A percentile compares a stretch with the other conserved stretches of the same genome.
Conservation (phyloP, 2,329 filamentous ascomycete species). For the Aspergillus flavus region DNA sequence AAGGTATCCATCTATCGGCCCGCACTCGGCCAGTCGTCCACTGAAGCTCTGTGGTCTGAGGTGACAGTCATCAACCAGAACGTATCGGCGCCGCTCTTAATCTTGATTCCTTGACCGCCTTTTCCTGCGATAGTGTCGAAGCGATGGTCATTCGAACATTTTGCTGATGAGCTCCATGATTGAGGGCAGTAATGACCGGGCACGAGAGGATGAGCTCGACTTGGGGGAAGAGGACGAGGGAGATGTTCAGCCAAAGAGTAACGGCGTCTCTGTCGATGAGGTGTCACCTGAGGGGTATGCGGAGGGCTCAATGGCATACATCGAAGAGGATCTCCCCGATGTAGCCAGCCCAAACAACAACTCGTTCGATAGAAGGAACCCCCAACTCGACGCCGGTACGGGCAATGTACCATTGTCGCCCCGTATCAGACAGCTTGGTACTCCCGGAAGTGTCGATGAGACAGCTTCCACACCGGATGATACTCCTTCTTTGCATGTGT, state of each 20-base stretch:
- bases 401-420: slow-evolving; percentile 29
- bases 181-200: slow-evolving; percentile 64
- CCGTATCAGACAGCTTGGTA: slow-evolving; percentile 20
- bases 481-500: slow-evolving; percentile 78
- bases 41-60: slow-evolving; percentile 1
- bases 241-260: slow-evolving; percentile 31
- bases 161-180: slow-evolving; percentile 71
- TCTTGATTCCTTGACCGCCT: neutral
- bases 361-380: slow-evolving; percentile 22
- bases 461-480: slow-evolving; percentile 79
- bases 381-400: slow-evolving; percentile 17
- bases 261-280: slow-evolving; percentile 26
- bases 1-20: slow-evolving; percentile 4
- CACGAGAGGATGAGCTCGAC: slow-evolving; percentile 57
- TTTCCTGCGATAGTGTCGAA: slow-evolving; percentile 33
- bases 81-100: neutral
- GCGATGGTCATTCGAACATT: slow-evolving; percentile 55
- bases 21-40: neutral
- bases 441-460: slow-evolving; percentile 59
- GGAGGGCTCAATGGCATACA: slow-evolving; percentile 21
- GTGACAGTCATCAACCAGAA: neutral
- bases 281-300: slow-evolving; percentile 21
- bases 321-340: slow-evolving; percentile 32
- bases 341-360: slow-evolving; percentile 28
- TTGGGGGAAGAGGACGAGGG: slow-evolving; percentile 45